Evolutionary conservation across 352 stramenopile genomes (phyloP).

Genomic region (Pythium phragmiticola): DNA sequence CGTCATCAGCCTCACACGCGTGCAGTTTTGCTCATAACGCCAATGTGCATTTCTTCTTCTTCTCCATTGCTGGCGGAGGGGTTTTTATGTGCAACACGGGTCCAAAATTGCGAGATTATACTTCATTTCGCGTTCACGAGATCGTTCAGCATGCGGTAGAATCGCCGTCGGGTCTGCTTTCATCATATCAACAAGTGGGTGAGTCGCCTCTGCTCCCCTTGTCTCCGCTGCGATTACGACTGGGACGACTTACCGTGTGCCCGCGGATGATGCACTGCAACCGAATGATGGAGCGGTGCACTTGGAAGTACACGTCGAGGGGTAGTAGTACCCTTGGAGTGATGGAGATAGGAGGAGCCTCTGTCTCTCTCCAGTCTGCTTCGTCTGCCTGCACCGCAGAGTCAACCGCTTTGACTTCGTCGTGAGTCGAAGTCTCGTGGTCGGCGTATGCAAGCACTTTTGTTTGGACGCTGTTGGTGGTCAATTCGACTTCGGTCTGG

Average conservation of each 20-base stretch:
- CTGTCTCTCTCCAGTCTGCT: slow-evolving; percentile 2
- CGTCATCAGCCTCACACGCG: no score
- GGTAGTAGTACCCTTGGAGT: not conserved
- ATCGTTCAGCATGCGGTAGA: slow-evolving; percentile 42
- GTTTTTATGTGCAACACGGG: not conserved
- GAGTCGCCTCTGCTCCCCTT: not conserved
- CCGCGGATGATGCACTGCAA: slow-evolving; percentile 19
- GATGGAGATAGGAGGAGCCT: not conserved
- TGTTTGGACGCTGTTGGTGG: not conserved
- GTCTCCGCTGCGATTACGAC: not conserved
- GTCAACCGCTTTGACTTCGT: not conserved
- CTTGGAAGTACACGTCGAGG: slow-evolving; percentile 21
- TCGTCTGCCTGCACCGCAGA: not conserved
- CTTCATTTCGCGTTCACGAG: slow-evolving; percentile 26
- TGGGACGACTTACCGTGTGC: slow-evolving; percentile 10
- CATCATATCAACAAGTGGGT: slow-evolving; percentile 1
- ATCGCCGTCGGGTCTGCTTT: slow-evolving; percentile 35
- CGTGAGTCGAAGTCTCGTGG: not conserved
- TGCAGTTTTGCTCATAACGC: slow-evolving; percentile 5
- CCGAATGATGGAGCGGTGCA: slow-evolving; percentile 14
- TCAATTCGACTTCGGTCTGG: slow-evolving; percentile 1
- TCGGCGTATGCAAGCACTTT: not conserved
- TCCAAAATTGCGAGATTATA: slow-evolving; percentile 12
- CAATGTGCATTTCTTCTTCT: no score
- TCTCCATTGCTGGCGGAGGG: no score